Conservation (phyloP, 2,329 filamentous ascomycete genomes). For the Fusarium longipes region DNA sequence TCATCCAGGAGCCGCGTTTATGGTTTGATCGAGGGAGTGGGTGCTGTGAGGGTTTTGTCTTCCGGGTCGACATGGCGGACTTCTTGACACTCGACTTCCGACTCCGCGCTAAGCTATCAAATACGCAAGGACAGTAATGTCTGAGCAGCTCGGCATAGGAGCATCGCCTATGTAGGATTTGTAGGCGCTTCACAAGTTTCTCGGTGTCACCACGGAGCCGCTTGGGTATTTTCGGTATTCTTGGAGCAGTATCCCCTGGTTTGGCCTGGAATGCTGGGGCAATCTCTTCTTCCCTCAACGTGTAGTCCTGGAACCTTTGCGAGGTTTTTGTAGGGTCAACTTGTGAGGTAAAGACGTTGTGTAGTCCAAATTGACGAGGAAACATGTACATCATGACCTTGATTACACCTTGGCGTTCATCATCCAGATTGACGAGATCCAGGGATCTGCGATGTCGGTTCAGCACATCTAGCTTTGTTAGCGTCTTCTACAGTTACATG, state of each 20-base stretch:
- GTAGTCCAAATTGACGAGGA: conserved; percentile 86
- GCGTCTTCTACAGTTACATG: not conserved
- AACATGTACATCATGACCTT: conserved; percentile 94
- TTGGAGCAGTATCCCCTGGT: conserved; percentile 11
- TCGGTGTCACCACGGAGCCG: conserved; percentile 72
- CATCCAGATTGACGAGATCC: not conserved
- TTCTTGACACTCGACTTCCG: conserved; percentile 15
- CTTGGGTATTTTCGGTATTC: conserved; percentile 64
- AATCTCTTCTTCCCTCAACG: conserved; percentile 86
- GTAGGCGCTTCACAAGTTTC: conserved; percentile 73
- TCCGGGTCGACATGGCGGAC: not conserved
- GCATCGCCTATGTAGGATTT: conserved; percentile 77
- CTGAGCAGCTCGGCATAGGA: conserved; percentile 82
- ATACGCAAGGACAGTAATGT: conserved; percentile 77
- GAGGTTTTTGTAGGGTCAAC: conserved; percentile 73
- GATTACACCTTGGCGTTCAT: conserved; percentile 62
- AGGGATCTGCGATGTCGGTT: conserved; percentile 69
- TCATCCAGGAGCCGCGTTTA: conserved; percentile 28
- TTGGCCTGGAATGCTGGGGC: conserved; percentile 42
- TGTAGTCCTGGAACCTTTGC: conserved; percentile 86
- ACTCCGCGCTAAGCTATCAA: conserved; percentile 41
- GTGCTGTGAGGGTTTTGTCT: conserved; percentile 9
- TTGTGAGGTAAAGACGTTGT: conserved; percentile 87
- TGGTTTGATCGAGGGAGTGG: conserved; percentile 1
- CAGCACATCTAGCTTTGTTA: conserved; percentile 73